Evolutionary conservation across 306 rosid species (phyloP).

Genomic region (Carpinus viminea): DNA sequence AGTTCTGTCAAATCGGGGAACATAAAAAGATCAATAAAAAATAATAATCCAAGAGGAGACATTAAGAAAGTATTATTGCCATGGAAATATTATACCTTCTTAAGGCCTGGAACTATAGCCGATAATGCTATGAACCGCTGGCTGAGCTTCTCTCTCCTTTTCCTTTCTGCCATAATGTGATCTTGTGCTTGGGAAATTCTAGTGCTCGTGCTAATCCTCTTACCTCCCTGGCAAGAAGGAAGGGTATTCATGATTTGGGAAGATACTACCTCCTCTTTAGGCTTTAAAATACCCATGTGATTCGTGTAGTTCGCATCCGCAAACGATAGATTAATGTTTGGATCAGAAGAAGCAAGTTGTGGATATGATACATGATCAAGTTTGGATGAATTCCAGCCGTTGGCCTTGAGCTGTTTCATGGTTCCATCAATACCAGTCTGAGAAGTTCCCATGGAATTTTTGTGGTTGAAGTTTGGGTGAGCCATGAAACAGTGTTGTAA

Average conservation of each 20-base stretch:
- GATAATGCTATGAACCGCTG: constrained; percentile 86
- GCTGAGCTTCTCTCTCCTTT: constrained; percentile 87
- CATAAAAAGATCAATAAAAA: not conserved
- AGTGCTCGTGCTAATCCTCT: constrained; percentile 40
- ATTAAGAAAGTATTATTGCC: not conserved
- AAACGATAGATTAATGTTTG: constrained; percentile 51
- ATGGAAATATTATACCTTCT: constrained; percentile 56
- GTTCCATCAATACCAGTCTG: constrained; percentile 41
- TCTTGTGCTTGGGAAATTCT: constrained; percentile 68
- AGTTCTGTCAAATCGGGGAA: not conserved
- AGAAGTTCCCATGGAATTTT: constrained; percentile 39
- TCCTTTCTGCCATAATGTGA: constrained; percentile 85
- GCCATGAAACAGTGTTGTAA: constrained; percentile 47
- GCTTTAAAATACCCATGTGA: constrained; percentile 56
- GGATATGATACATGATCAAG: constrained; percentile 35
- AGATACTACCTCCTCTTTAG: constrained; percentile 58
- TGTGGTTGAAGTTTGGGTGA: constrained; percentile 43
- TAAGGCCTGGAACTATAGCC: constrained; percentile 89
- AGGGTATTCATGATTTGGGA: constrained; percentile 33
- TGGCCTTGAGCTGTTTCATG: constrained; percentile 48
- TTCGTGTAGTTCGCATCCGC: constrained; percentile 40
- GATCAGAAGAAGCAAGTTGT: constrained; percentile 39
- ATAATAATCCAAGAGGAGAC: not conserved
- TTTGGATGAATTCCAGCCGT: constrained; percentile 50
- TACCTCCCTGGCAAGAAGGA: constrained; percentile 45